Base-by-base conservation (phyloP, 176 grass and related monocot genomes). In the Aegilops sharonensis region DNA sequence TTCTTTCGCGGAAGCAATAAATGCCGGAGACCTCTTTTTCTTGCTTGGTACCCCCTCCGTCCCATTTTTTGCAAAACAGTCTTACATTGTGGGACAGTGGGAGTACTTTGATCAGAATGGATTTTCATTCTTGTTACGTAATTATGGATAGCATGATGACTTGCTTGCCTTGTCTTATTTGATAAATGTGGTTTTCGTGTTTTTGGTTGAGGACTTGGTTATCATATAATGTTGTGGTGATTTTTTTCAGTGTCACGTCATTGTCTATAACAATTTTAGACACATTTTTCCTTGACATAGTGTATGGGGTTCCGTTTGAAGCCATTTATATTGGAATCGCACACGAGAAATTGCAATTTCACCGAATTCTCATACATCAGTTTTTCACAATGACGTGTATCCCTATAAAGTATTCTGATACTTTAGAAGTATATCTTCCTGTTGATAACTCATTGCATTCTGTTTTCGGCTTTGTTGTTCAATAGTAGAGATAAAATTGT, bases 401-500 rank as follows among this genome's bases (percentile, higher is more conserved):
- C 6, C 52, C 52, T 56, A 5, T 50, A 15, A 23, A 50, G 10
- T 52, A 5, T 50, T 83, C 12, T 1, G 13, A 13, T 77, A 29
- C 40, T 77, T 77, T 8, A 66, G n/a, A 77, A 37, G 14, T 43
- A 61, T 64, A 84, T 17, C 56, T 23, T 24, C 18, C 31, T 48
- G 6, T 64, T 75, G 30, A 25, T 75, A 5, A 84, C 39, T 29
- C 32, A 37, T 9, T 12, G 43, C 12, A n/a, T 39, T 63, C 50
- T 72, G 31, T 35, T 63, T 63, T 48, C 21, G 2, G 3, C 17
- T 50, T 65, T 23, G 3, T 11, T 66, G 59, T 54, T 87, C 29
- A 15, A 35, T 64, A 52, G 35, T 73, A 52, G 18, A 81, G 11
- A 84, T 9, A 75, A 5, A 85, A 42, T 5, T 85, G 47, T 85